These are phyloP conservation scores for Malus hybrid DNA, from an alignment of 331 rosid genomes.

Conservation along the genomic window DNA sequence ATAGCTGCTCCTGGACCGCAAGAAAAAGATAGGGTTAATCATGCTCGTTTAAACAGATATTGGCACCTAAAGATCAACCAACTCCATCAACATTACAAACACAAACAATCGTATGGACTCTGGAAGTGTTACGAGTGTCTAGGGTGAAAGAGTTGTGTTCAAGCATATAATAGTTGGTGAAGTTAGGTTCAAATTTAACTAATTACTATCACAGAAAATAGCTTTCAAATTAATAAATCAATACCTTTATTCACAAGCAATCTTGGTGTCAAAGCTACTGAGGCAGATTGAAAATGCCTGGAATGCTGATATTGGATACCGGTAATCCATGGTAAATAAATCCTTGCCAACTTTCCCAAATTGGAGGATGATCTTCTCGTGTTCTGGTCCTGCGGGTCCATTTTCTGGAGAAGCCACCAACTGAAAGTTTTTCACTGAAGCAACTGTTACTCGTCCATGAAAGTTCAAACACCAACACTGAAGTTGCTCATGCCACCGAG, in stretches of 20 bases:
- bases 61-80: neutral
- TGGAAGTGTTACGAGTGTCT: neutral
- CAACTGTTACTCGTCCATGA: slow-evolving; percentile 91
- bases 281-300: slow-evolving; percentile 98
- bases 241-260: slow-evolving; percentile 86
- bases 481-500: slow-evolving; percentile 98
- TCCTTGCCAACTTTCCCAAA: slow-evolving; percentile 94
- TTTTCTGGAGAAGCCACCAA: slow-evolving; percentile 84
- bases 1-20: slow-evolving; percentile 16
- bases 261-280: slow-evolving; percentile 97
- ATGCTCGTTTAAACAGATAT: neutral
- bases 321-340: slow-evolving; percentile 89
- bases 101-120: neutral
- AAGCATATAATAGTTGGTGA: neutral
- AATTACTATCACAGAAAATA: neutral
- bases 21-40: neutral
- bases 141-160: neutral
- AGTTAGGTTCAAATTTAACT: neutral
- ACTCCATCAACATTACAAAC: neutral
- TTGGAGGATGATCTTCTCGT: slow-evolving; percentile 82
- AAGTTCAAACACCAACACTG: slow-evolving; percentile 99
- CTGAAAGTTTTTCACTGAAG: slow-evolving; percentile 97
- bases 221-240: neutral
- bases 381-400: slow-evolving; percentile 76
- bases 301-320: slow-evolving; percentile 93